These are phyloP conservation scores for Coemansia aciculifera DNA, from an alignment of 192 early-diverging fungal genomes.

Conservation along the genomic window DNA sequence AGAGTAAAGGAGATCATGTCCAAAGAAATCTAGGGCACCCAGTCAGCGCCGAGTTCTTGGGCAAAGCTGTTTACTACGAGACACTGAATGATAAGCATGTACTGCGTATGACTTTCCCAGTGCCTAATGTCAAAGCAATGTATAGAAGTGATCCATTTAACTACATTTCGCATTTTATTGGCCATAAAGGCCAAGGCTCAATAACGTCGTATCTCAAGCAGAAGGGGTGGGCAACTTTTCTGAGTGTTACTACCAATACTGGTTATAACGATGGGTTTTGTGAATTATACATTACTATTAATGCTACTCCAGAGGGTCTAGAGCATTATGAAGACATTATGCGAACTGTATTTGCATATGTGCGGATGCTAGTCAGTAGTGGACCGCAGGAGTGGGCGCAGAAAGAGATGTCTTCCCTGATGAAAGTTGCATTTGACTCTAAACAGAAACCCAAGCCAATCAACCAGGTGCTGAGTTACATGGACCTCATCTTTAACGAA, in stretches of 20 bases:
- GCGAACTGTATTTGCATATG: slow-evolving; percentile 27
- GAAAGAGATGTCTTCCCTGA: slow-evolving; percentile 33
- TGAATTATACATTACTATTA: slow-evolving; percentile 7
- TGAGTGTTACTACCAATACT: neutral
- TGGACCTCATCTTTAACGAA: slow-evolving; percentile 66
- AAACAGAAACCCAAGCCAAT: slow-evolving; percentile 56
- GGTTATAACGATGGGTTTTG: slow-evolving; percentile 11
- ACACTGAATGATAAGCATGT: slow-evolving; percentile 68
- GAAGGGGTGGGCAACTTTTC: slow-evolving; percentile 73
- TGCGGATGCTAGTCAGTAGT: slow-evolving; percentile 17
- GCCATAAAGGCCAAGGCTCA: slow-evolving; percentile 78
- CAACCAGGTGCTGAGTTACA: slow-evolving; percentile 57
- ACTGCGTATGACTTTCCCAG: slow-evolving; percentile 75
- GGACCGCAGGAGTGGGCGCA: slow-evolving; percentile 33
- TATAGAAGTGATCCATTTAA: slow-evolving; percentile 57
- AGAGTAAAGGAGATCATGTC: slow-evolving; percentile 72
- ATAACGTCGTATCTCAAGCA: slow-evolving; percentile 76
- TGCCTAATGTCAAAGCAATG: slow-evolving; percentile 65
- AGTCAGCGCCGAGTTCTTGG: slow-evolving; percentile 32
- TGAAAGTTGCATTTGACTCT: slow-evolving; percentile 57
- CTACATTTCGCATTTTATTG: slow-evolving; percentile 77
- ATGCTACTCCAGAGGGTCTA: slow-evolving; percentile 20
- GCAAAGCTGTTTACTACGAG: slow-evolving; percentile 69
- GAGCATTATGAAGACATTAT: slow-evolving; percentile 30
- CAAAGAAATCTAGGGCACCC: neutral